Evolutionary conservation across 805 yeast species (phyloP), one percentile per base, ranked within the genome.

Genomic region (Wickerhamiella hasegawae): DNA sequence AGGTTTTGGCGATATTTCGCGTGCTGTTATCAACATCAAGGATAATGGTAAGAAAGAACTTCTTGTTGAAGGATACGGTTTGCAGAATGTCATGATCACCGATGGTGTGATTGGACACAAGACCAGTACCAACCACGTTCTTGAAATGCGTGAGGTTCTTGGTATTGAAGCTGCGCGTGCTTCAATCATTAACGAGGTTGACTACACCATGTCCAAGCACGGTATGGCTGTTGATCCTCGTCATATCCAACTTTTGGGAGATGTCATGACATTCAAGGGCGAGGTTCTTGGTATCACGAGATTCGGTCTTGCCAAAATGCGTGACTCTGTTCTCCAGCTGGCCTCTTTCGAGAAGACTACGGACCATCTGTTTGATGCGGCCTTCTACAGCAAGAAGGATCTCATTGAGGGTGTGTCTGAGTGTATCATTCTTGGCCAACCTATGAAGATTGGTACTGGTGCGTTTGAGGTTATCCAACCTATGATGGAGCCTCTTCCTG

Each of bases 161-260:
- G 99, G 99, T 51, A 92, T 90, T 54, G 99, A 90, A 57, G 99
- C 99, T 2, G 98, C 98, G 1, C 70, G 99, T 55, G 63, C 83
- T 1, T 77, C 94, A 47, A 90, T 90, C 54, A 79, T 90, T 53
- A 74, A 74, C 43, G 99, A 90, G 63, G 90, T 90, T 57, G 94
- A 81, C 53, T 84, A 84, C 54, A 90, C 98, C 37, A 90, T 90
- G 99, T 76, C 94, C 54, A 83, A 84, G 59, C 98, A 90, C 65
- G 99, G 99, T 60, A 90, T 90, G 98, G 82, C 94, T 56, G 96
- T 90, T 33, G 99, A 90, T 66, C 98, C 97, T 41, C 94, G 99
- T 66, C 99, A 90, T 58, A 85, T 92, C 55, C 97, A 90, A 62
- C 65, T 90, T 32, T 63, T 90, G 44, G 98, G 98, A 45, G 99